phyloP scores from a whole-genome alignment of 352 stramenopile species.

The Aphanomyces euteiches region DNA sequence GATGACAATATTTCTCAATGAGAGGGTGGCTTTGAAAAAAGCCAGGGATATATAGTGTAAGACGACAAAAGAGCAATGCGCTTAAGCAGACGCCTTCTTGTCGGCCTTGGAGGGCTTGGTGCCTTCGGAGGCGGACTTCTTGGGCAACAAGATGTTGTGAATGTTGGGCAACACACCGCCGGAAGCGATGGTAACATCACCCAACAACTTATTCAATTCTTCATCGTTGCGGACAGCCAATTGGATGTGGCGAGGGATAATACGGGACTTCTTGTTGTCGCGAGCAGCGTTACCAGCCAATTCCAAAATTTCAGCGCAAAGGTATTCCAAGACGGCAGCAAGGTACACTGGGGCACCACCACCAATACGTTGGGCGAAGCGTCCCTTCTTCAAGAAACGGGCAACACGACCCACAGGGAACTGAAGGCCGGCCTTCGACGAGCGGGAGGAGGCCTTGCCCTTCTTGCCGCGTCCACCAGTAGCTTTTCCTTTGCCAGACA shows the following conservation, averaged over 20 bases:
- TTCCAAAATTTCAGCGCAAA: conserved; percentile 89
- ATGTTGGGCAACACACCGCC: conserved; percentile 94
- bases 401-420: conserved; percentile 94
- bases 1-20: not conserved
- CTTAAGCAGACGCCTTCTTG: conserved; percentile 21
- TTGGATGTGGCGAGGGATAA: conserved; percentile 95
- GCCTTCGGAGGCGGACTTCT: conserved; percentile 48
- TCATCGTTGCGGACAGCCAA: conserved; percentile 91
- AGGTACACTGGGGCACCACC: conserved; percentile 93
- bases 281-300: conserved; percentile 88
- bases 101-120: conserved; percentile 35
- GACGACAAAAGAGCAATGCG: not conserved
- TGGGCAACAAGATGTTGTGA: conserved; percentile 82
- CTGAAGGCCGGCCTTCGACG: conserved; percentile 91
- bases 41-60: not conserved
- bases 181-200: conserved; percentile 89
- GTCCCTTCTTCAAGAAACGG: conserved; percentile 90
- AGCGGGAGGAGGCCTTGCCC: conserved; percentile 59
- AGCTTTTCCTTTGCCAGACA: conserved; percentile 81
- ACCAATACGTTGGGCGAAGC: conserved; percentile 89
- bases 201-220: conserved; percentile 92
- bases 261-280: conserved; percentile 96
- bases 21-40: conserved; percentile 24
- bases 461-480: conserved; percentile 70
- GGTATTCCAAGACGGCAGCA: conserved; percentile 87